These are phyloP conservation scores for Helichrysum umbraculigerum DNA, from an alignment of 129 eudicot genomes.

Conservation along the genomic window DNA sequence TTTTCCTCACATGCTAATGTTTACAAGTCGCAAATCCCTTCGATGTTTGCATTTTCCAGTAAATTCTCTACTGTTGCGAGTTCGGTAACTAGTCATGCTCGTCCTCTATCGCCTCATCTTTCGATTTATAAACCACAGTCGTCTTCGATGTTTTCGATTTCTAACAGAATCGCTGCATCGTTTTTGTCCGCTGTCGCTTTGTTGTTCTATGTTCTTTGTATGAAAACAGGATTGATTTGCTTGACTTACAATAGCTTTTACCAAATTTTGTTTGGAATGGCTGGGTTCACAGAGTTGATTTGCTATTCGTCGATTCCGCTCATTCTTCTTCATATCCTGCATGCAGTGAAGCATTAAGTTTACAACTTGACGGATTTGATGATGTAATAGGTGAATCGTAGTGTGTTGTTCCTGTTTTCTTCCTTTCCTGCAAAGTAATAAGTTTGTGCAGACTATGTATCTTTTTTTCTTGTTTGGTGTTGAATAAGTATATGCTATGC, in stretches of 20 bases:
- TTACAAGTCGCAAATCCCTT: slow-evolving; percentile 36
- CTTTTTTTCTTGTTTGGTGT: not conserved
- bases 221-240: slow-evolving; percentile 41
- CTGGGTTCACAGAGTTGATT: slow-evolving; percentile 34
- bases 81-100: slow-evolving; percentile 31
- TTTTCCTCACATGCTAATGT: slow-evolving; percentile 16
- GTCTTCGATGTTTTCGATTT: slow-evolving; percentile 33
- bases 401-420: slow-evolving; percentile 22
- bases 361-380: slow-evolving; percentile 6
- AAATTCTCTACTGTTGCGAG: slow-evolving; percentile 31
- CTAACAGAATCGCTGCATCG: slow-evolving; percentile 25
- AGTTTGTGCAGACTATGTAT: slow-evolving; percentile 30
- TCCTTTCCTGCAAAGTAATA: slow-evolving; percentile 36
- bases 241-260: slow-evolving; percentile 39
- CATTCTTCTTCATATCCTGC: slow-evolving; percentile 33
- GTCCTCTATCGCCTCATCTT: slow-evolving; percentile 41
- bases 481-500: slow-evolving; percentile 41
- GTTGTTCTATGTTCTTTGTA: slow-evolving; percentile 28
- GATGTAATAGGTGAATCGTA: slow-evolving; percentile 23
- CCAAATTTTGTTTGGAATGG: slow-evolving; percentile 32
- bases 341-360: slow-evolving; percentile 32
- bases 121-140: slow-evolving; percentile 40
- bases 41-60: slow-evolving; percentile 23
- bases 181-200: slow-evolving; percentile 25
- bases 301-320: slow-evolving; percentile 38